Percentiles rank a stretch among this genome's conserved stretches.
phyloP scores from a whole-genome alignment of 441 rosid genomes.

The Theobroma grandiflorum region DNA sequence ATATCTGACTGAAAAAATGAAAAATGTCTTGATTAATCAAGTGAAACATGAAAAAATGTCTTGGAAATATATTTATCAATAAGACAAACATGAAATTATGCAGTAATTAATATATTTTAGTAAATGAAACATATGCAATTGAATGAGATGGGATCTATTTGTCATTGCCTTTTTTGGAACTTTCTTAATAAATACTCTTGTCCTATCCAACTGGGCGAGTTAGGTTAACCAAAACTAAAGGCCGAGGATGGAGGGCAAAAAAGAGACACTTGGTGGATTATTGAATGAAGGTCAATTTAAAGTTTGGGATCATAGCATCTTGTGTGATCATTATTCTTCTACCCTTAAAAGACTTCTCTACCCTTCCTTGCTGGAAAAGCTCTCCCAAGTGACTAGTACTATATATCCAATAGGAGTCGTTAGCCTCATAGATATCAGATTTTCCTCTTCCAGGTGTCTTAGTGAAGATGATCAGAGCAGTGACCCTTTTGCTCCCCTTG shows the following conservation, averaged over 20 bases:
- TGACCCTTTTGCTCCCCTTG: background rate
- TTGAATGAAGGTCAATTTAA: background rate
- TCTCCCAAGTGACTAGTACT: background rate
- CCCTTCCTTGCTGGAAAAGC: background rate
- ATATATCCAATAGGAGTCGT: background rate
- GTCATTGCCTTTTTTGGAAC: background rate
- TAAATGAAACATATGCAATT: background rate
- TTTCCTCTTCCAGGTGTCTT: background rate
- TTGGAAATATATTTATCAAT: background rate
- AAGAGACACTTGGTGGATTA: background rate
- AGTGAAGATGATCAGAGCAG: slow-evolving; percentile 10
- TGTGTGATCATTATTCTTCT: background rate
- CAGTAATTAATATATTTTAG: background rate
- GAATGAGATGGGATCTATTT: background rate
- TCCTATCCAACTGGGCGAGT: background rate
- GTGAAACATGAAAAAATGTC: too few relatives aligned
- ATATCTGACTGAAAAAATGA: too few relatives aligned
- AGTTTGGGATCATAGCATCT: background rate
- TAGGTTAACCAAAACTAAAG: background rate
- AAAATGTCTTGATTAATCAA: too few relatives aligned
- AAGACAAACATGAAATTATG: background rate
- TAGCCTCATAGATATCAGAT: background rate
- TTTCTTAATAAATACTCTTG: background rate
- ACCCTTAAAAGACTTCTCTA: background rate
- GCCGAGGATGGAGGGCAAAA: background rate